Conservation (phyloP, 169 alveolate species). For the Plasmodium reichenowi region DNA sequence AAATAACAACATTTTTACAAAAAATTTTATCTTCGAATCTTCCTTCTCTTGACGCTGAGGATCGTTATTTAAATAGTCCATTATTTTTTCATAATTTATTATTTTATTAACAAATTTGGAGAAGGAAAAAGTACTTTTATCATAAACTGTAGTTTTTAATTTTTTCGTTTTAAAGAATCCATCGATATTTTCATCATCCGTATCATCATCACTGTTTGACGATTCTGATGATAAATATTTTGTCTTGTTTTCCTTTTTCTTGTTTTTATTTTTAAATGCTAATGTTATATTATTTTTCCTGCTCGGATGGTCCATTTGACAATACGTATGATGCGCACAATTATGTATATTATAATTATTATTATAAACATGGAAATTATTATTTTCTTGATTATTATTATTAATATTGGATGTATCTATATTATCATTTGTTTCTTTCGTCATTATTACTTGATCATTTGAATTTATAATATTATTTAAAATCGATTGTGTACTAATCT, state of each 20-base stretch:
- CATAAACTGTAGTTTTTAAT: constrained; percentile 71
- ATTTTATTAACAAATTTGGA: constrained; percentile 50
- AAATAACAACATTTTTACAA: constrained; percentile 43
- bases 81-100: constrained; percentile 74
- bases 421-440: no score
- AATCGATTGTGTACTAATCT: no score
- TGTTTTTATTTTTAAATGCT: no score
- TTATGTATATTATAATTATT: constrained; percentile 18
- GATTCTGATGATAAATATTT: constrained; percentile 38
- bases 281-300: neutral
- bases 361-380: no score
- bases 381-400: no score
- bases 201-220: constrained; percentile 68
- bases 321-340: constrained; percentile 20
- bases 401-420: no score
- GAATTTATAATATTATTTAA: no score
- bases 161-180: constrained; percentile 74
- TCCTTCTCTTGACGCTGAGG: constrained; percentile 64
- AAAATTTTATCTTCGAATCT: constrained; percentile 55
- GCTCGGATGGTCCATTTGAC: neutral
- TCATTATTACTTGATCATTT: no score
- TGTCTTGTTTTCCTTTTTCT: neutral
- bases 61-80: constrained; percentile 62
- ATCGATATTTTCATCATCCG: constrained; percentile 76
- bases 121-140: constrained; percentile 41